Evolutionary conservation across 2,329 filamentous ascomycete species (phyloP).

Genomic region (Harringtonia lauricola): DNA sequence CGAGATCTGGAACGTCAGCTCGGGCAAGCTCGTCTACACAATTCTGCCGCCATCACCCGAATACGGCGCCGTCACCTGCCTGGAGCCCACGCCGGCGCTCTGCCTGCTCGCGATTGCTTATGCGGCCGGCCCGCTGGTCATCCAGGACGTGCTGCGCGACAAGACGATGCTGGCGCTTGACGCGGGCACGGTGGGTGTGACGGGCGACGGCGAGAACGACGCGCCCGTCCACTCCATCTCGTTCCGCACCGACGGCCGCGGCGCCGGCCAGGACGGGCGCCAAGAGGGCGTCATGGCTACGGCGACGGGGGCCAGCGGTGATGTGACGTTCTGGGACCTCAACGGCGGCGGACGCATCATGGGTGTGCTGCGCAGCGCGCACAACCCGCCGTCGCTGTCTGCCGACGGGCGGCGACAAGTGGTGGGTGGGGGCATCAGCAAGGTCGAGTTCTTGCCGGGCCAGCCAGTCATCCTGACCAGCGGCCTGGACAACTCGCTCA

Average conservation of each 20-base stretch:
- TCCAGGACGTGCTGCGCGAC: conserved; percentile 75
- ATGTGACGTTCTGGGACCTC: conserved; percentile 93
- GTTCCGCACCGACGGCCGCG: conserved; percentile 81
- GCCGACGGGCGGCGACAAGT: conserved; percentile 21
- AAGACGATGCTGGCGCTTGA: conserved; percentile 60
- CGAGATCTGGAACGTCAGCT: conserved; percentile 96
- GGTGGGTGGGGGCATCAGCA: conserved; percentile 71
- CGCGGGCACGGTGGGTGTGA: conserved; percentile 36
- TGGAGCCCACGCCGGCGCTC: conserved; percentile 74
- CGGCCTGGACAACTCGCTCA: conserved; percentile 85
- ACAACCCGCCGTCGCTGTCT: conserved; percentile 55
- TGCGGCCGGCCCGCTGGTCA: conserved; percentile 62
- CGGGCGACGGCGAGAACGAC: conserved; percentile 25
- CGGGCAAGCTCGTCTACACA: conserved; percentile 82
- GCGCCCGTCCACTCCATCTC: conserved; percentile 69
- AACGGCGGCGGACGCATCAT: conserved; percentile 80
- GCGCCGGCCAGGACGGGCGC: conserved; percentile 77
- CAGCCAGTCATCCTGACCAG: conserved; percentile 87
- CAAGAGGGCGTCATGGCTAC: conserved; percentile 92
- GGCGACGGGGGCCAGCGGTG: conserved; percentile 64
- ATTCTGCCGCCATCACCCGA: conserved; percentile 64
- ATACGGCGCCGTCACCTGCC: conserved; percentile 72
- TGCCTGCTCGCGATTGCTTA: conserved; percentile 85
- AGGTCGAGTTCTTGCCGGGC: conserved; percentile 77
- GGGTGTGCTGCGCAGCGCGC: conserved; percentile 77